Evolutionary conservation across 2,329 filamentous ascomycete species (phyloP).

Genomic region (Diaporthe ampelina): DNA sequence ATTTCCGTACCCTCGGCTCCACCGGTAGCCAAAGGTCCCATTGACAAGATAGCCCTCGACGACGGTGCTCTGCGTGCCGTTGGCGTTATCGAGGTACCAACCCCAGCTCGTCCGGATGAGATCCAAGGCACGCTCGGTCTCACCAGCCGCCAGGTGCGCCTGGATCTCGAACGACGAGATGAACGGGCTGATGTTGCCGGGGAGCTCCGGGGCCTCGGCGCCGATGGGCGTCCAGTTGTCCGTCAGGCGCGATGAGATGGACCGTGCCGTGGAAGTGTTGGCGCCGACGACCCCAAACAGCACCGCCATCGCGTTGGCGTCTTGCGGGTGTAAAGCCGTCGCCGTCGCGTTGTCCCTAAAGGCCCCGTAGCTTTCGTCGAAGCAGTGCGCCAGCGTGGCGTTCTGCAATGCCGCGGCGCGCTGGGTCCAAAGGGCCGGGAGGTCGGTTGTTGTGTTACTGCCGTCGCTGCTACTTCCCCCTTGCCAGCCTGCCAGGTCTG

Average conservation of each 20-base stretch:
- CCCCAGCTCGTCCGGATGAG: constrained; percentile 71
- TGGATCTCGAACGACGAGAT: constrained; percentile 71
- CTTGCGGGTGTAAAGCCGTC: constrained; percentile 69
- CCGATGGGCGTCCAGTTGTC: constrained; percentile 70
- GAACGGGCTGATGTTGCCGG: constrained; percentile 70
- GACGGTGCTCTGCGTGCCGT: constrained; percentile 70
- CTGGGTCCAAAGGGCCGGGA: constrained; percentile 56
- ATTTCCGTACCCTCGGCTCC: constrained; percentile 63
- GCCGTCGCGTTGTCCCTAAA: constrained; percentile 67
- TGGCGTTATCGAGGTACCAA: constrained; percentile 69
- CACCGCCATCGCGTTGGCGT: constrained; percentile 70
- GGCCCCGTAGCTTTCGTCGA: constrained; percentile 61
- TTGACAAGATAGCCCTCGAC: constrained; percentile 71
- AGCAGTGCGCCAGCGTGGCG: constrained; percentile 63
- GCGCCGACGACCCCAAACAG: constrained; percentile 60
- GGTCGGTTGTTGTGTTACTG: constrained; percentile 46
- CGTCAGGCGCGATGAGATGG: constrained; percentile 60
- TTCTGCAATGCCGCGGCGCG: constrained; percentile 57
- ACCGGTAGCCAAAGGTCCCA: constrained; percentile 70
- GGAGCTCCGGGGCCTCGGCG: constrained; percentile 68
- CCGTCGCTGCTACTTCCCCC: constrained; percentile 47
- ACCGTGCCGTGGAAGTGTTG: constrained; percentile 50
- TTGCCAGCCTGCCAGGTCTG: constrained; percentile 63
- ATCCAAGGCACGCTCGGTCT: constrained; percentile 65
- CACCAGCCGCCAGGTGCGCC: constrained; percentile 64